Evolutionary conservation across 345 rosid genomes (phyloP).

Genomic region (Hibiscus syriacus): DNA sequence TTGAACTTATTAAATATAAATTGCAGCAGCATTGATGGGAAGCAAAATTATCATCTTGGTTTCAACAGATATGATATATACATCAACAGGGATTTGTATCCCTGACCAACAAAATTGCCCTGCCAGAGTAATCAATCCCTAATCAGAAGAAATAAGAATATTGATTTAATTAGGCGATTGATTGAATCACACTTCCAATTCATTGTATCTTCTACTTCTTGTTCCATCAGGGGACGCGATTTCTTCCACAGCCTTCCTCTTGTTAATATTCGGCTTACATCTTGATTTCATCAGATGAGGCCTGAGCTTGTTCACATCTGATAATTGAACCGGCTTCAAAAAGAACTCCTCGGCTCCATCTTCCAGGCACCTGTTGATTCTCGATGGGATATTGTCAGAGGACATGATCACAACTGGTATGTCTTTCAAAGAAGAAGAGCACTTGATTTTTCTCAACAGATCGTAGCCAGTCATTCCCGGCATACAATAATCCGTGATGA

Average conservation of each 20-base stretch:
- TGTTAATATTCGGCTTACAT: slow-evolving; percentile 2
- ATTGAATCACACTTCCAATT: not conserved
- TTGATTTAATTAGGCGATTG: not conserved
- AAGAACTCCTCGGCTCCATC: slow-evolving; percentile 94
- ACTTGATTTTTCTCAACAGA: slow-evolving; percentile 77
- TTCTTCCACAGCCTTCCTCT: slow-evolving; percentile 4
- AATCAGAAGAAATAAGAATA: not conserved
- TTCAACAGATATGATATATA: too few species aligned
- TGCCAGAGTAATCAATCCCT: too few species aligned
- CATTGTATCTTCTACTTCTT: slow-evolving; percentile 24
- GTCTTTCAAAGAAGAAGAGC: slow-evolving; percentile 58
- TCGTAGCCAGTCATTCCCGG: slow-evolving; percentile 98
- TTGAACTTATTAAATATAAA: too few species aligned
- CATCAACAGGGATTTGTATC: too few species aligned
- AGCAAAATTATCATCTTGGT: too few species aligned
- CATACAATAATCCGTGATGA: slow-evolving; percentile 97
- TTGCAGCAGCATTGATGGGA: too few species aligned
- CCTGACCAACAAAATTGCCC: too few species aligned
- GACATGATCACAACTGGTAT: slow-evolving; percentile 94
- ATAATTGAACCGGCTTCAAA: slow-evolving; percentile 71
- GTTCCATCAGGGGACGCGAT: slow-evolving; percentile 25
- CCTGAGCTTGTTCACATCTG: slow-evolving; percentile 75
- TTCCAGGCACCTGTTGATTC: slow-evolving; percentile 74
- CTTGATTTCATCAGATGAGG: slow-evolving; percentile 47
- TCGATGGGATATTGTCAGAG: slow-evolving; percentile 78